Base-by-base conservation (phyloP, 2,329 filamentous ascomycete genomes). In the Neofusicoccum sp. region DNA sequence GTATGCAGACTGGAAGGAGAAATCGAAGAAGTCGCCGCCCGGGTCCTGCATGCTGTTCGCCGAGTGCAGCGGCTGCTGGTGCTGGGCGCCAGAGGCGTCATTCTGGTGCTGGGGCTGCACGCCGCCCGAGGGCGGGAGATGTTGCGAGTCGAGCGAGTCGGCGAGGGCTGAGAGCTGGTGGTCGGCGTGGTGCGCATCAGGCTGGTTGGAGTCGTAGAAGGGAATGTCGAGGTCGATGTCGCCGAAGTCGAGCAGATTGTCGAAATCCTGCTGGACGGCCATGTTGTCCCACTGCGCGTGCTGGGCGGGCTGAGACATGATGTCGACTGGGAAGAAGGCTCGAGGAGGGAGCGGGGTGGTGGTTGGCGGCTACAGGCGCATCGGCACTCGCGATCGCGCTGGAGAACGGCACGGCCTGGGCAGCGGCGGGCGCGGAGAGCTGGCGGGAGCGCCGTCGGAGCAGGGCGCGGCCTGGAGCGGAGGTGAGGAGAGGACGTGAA, bases 281-380 rank as follows among this genome's bases (percentile, higher is more conserved):
- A 79, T 76, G 62, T 71, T 66, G 60, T 78, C 75, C 78, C 78
- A 80, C 64, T 73, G 63, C 63, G 71, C 66, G 33, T 76, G 56
- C 64, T 67, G 64, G 61, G 67, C 41, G 36, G 59, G 60, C 58
- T 62, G 60, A 62, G 53, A 45, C 58, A 61, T 41, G 51, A 31
- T 57, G 49, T 26, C 20, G 45, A 58, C 20, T 20, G 4, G 36
- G 36, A 38, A 36, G 53, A 47, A 31, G 60, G 38, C 30, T 47
- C 38, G 30, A 40, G 58, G 28, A 24, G 56, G 51, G 51, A 28
- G 30, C 26, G 38, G 51, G 34, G 51, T 36, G 51, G 36, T 56
- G 51, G 51, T 56, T 16, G 26, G n/a, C 51, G 51, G 49, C 28
- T 43, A 30, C 38, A 24, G 14, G 26, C 14, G 51, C 51, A 56